phyloP scores from a whole-genome alignment of 768 basidiomycete genomes.

The Macrocybe gigantea region DNA sequence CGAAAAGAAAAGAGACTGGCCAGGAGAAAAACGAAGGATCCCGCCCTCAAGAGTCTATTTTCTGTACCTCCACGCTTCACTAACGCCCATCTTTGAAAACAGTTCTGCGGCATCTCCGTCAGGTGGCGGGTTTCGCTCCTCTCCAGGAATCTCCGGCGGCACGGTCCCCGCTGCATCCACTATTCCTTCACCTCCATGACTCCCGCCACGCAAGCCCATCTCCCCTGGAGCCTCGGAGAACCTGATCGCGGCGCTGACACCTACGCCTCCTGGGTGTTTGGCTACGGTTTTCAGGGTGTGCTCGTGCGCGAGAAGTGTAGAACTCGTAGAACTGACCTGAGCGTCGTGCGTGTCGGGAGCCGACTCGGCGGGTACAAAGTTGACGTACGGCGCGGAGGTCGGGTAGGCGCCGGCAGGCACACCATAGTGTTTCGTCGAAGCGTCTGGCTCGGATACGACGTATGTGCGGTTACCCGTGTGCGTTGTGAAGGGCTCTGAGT shows the following conservation, averaged over 20 bases:
- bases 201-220: slow-evolving; percentile 36
- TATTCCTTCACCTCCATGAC: slow-evolving; percentile 34
- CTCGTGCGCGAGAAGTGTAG: slow-evolving; percentile 32
- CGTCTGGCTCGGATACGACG: slow-evolving; percentile 71
- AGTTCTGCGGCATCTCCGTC: slow-evolving; percentile 36
- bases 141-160: slow-evolving; percentile 29
- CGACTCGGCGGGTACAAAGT: slow-evolving; percentile 30
- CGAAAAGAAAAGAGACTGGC: neutral
- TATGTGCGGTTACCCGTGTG: slow-evolving; percentile 52
- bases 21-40: slow-evolving; percentile 1
- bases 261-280: slow-evolving; percentile 37
- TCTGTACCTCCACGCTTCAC: slow-evolving; percentile 43
- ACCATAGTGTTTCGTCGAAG: slow-evolving; percentile 51
- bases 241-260: slow-evolving; percentile 42
- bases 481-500: slow-evolving; percentile 40
- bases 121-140: slow-evolving; percentile 42
- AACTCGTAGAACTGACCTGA: slow-evolving; percentile 37
- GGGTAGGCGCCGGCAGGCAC: slow-evolving; percentile 72
- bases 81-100: slow-evolving; percentile 40
- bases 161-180: slow-evolving; percentile 35
- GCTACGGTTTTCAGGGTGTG: slow-evolving; percentile 35
- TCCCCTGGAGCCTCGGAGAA: slow-evolving; percentile 36
- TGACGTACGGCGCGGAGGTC: slow-evolving; percentile 39
- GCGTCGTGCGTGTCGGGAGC: slow-evolving; percentile 27
- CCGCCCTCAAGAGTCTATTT: slow-evolving; percentile 24